Evolutionary conservation across 2,329 filamentous ascomycete species (phyloP).

Genomic region (Aureobasidium sp.): DNA sequence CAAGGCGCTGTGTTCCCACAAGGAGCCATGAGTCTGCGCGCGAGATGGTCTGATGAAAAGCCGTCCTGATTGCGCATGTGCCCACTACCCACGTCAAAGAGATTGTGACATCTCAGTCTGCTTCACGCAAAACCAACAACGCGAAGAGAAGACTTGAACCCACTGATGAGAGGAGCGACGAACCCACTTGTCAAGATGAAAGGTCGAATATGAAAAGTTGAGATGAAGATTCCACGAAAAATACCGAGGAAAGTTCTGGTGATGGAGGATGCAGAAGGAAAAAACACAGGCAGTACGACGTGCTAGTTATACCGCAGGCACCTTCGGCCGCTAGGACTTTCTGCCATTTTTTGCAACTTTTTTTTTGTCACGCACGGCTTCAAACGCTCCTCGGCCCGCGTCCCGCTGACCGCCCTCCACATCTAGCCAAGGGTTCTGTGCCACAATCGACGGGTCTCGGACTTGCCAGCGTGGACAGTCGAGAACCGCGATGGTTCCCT

Average conservation of each 20-base stretch:
- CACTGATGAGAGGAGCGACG: slow-evolving; percentile 21
- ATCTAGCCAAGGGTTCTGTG: not conserved
- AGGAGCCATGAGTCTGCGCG: slow-evolving; percentile 36
- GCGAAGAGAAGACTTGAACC: slow-evolving; percentile 18
- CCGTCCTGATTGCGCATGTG: slow-evolving; percentile 17
- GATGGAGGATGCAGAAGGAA: slow-evolving; percentile 7
- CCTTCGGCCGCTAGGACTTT: not conserved
- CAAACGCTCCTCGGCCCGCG: not conserved
- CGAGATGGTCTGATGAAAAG: slow-evolving; percentile 28
- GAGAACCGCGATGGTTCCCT: not conserved
- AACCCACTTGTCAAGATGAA: slow-evolving; percentile 18
- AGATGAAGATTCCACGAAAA: slow-evolving; percentile 6
- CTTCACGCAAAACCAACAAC: slow-evolving; percentile 17
- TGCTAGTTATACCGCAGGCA: slow-evolving; percentile 1
- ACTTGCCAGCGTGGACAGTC: slow-evolving; percentile 7
- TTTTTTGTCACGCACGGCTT: not conserved
- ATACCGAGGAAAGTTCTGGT: not conserved
- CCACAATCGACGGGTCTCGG: not conserved
- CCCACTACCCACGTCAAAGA: slow-evolving; percentile 17
- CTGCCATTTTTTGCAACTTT: not conserved
- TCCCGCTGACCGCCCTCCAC: not conserved
- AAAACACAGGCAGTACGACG: not conserved
- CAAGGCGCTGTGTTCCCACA: slow-evolving; percentile 48
- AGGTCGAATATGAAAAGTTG: slow-evolving; percentile 5
- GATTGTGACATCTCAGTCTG: slow-evolving; percentile 15